Base-by-base conservation (phyloP, 129 eudicot genomes). In the Tanacetum coccineum region DNA sequence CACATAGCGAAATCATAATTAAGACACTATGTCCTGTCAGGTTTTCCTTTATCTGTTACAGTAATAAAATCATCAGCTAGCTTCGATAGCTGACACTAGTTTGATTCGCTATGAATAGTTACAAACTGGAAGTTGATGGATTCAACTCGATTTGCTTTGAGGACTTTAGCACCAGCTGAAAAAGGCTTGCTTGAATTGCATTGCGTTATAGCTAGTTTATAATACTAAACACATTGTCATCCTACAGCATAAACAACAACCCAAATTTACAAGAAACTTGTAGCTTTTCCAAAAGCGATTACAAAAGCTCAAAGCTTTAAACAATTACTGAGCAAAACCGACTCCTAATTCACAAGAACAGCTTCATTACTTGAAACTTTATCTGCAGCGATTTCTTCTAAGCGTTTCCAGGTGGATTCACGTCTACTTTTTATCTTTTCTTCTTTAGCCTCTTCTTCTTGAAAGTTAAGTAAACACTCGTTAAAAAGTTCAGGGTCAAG, bases 401-500 rank as follows among this genome's bases (percentile, higher is more conserved):
- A 74, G 4, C 82, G 80, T 74, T 83, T 87, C 97, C 97, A 87
- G 32, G 77, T 76, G 59, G 88, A 67, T 74, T 84, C 97, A 0
- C 86, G 97, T 78, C 75, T 84, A 19, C 78, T 77, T 61, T 74
- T 81, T 11, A 74, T 65, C 71, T 90, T 87, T 4, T 82, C 78
- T 74, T 77, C 87, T 74, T 91, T 83, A 1, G 70, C 73, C 70
- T 85, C 97, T 9, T 87, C 97, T 72, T 85, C 94, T 70, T 87
- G 84, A 68, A 87, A 85, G 82, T 85, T 85, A 42, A 59, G 74
- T 76, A 85, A 74, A 76, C 96, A 91, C 64, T 83, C 96, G 25
- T 87, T 75, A 78, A 83, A 91, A 13, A 91, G 80, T 17, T 85
- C 90, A 25, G 94, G 78, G 74, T 91, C 98, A 39, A 88, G 82